phyloP scores from a whole-genome alignment of 805 yeast genomes.

The Yarrowia sp. region DNA sequence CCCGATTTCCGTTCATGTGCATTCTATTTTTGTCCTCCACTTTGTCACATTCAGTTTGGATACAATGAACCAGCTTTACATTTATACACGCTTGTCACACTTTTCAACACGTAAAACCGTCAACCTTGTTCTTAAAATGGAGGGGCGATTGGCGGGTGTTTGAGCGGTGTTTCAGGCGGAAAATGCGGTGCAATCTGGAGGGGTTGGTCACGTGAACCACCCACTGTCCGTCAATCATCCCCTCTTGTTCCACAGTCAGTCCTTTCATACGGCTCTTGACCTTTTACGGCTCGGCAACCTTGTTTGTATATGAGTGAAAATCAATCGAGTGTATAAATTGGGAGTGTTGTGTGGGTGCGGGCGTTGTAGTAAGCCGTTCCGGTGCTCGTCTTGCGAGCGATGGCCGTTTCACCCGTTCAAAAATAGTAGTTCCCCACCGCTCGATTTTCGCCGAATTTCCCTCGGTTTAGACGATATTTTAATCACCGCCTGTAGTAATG shows the following conservation, averaged over 20 bases:
- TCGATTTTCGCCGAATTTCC: background rate
- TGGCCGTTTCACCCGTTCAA: background rate
- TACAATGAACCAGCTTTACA: background rate
- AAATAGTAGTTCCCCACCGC: background rate
- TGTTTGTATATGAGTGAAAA: constrained; percentile 21
- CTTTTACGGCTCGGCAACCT: background rate
- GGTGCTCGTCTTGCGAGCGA: too few relatives aligned
- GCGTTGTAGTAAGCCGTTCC: too few relatives aligned
- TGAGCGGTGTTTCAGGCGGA: background rate
- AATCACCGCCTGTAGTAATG: constrained; percentile 18
- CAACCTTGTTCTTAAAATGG: constrained; percentile 23
- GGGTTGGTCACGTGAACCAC: background rate
- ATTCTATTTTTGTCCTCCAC: too few relatives aligned
- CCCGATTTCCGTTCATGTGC: too few relatives aligned
- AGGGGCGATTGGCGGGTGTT: background rate
- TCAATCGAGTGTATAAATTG: background rate
- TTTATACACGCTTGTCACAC: background rate
- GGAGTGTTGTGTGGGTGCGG: too few relatives aligned
- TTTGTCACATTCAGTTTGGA: background rate
- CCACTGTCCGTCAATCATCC: too few relatives aligned
- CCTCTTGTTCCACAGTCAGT: background rate
- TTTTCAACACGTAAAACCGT: constrained; percentile 18
- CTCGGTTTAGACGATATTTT: background rate
- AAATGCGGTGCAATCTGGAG: background rate
- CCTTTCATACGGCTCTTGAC: background rate